phyloP scores from a whole-genome alignment of 1,139 yeast species.

The Yamadazyma atlantica region DNA sequence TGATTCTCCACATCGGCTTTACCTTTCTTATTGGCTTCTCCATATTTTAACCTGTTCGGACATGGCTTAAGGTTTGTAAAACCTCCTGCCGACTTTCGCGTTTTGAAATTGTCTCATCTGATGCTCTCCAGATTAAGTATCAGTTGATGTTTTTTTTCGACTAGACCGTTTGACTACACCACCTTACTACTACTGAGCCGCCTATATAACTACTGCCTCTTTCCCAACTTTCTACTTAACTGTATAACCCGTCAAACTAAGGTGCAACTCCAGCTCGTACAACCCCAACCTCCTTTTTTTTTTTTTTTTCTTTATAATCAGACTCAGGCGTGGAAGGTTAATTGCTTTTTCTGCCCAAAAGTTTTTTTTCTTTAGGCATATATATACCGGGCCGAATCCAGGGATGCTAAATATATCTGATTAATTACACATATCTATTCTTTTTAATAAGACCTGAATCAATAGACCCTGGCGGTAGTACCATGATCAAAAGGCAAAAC shows the following conservation, averaged over 20 bases:
- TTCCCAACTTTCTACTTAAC: not conserved
- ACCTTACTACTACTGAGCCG: too few relatives aligned
- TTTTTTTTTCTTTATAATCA: not conserved
- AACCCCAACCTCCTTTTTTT: not conserved
- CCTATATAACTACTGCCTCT: not conserved
- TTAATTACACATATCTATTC: not conserved
- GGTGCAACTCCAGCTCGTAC: not conserved
- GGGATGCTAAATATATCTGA: not conserved
- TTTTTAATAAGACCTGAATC: not conserved
- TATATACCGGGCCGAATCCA: not conserved
- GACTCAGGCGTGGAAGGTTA: not conserved
- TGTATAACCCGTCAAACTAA: too few relatives aligned
- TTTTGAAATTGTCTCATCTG: conserved; percentile 1
- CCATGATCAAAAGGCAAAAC: conserved; percentile 34
- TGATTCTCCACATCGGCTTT: too few relatives aligned
- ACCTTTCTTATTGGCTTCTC: too few relatives aligned
- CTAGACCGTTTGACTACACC: too few relatives aligned
- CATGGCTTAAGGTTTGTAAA: not conserved
- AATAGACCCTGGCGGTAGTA: not conserved
- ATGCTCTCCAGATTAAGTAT: not conserved
- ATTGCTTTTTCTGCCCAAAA: not conserved
- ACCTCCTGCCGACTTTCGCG: conserved; percentile 2
- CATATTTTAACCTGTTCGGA: not conserved
- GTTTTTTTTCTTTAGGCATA: not conserved
- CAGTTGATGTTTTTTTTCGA: too few relatives aligned